Evolutionary conservation across 257 asterid species (phyloP).

Genomic region (Fraxinus pennsylvanica): DNA sequence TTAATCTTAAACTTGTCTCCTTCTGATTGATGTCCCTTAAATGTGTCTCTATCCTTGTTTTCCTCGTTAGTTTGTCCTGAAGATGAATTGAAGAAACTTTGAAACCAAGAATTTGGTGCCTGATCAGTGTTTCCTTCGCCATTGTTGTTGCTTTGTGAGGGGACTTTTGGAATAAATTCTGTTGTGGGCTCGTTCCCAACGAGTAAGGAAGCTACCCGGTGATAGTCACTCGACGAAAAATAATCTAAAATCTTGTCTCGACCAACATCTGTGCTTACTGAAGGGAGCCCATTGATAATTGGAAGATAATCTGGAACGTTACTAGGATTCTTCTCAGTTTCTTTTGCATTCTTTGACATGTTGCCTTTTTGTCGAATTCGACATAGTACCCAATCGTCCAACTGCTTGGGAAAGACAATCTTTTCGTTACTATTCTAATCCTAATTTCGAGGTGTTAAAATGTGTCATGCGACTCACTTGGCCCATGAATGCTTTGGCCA

Average conservation of each 20-base stretch:
- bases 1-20: constrained; percentile 26
- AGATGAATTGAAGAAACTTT: constrained; percentile 2
- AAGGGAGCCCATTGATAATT: constrained; percentile 28
- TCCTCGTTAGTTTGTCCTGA: constrained; percentile 10
- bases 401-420: constrained; percentile 31
- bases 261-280: constrained; percentile 2
- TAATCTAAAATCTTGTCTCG: constrained; percentile 35
- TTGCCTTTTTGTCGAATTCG: constrained; percentile 64
- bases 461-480: too few species aligned
- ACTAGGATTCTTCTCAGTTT: constrained; percentile 27
- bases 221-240: constrained; percentile 47
- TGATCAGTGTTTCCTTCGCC: constrained; percentile 2
- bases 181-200: constrained; percentile 29
- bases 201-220: constrained; percentile 37
- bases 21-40: constrained; percentile 24
- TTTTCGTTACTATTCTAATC: background rate
- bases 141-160: constrained; percentile 23
- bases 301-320: constrained; percentile 20
- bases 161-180: constrained; percentile 23
- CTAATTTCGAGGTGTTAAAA: too few species aligned
- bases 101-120: constrained; percentile 11
- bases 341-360: constrained; percentile 63
- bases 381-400: constrained; percentile 75
- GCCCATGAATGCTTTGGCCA: too few species aligned
- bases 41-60: constrained; percentile 27